Evolutionary conservation across 768 basidiomycete genomes (phyloP), one percentile per base, ranked within the genome.

Genomic region (Serpula lacrymans): DNA sequence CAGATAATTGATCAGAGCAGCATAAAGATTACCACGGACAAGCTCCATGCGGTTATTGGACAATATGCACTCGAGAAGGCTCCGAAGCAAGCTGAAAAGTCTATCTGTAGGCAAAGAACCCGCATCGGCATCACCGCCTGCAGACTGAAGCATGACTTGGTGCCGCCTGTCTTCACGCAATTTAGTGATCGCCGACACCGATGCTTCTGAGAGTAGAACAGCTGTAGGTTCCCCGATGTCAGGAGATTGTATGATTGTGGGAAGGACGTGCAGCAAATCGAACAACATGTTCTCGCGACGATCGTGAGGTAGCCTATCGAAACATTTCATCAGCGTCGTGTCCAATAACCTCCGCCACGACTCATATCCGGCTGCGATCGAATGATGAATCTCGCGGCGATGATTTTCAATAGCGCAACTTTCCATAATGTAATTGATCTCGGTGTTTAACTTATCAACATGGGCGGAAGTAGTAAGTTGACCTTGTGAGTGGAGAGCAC

Each of bases 11-110:
- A 90, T 80, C 42, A 97, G 68, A 4, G 88, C 71, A 3, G 91
- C 90, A 59, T 95, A 98, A n/a, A 97, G 70, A 57, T 98, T 97
- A 6, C 95, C 95, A 18, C 94, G 84, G 13, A 93, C 85, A 37
- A 89, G 71, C 55, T 95, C 91, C 20, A 85, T 76, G 10, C 81
- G 83, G 45, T 84, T 88, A 44, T 76, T 83, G 46, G 86, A 81
- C 42, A 84, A 54, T 41, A 93, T 75, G 34, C 82, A 84, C 38
- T 89, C 81, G 39, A 96, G 59, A 21, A 91, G 69, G 47, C 72
- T 78, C 31, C 82, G 79, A 9, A 97, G 71, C 31, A 95, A 78
- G 2, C 77, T 65, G 46, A 79, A 80, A 10, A 97, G 65, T 25
- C 90, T 74, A 51, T 96, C 93, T 0, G 82, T 78, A 2, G 92